Base-by-base conservation (phyloP, 2,329 filamentous ascomycete genomes). In the Colletotrichum tamarilloi region DNA sequence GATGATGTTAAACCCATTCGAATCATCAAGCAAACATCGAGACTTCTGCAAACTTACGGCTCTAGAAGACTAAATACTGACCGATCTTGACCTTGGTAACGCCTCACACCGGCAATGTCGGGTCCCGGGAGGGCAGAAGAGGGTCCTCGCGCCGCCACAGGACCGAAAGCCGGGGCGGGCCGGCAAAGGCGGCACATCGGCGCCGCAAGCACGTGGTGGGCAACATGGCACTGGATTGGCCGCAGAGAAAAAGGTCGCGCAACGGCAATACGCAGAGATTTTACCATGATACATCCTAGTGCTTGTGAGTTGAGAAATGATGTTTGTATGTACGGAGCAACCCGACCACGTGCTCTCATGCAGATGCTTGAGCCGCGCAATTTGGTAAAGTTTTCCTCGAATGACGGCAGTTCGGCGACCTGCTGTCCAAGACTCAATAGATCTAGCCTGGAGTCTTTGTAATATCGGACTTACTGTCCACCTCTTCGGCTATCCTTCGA, bases 1-100 rank as follows among this genome's bases (percentile, higher is more conserved):
- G 38, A 19, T 19, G 1, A 0, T 6, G 38, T 19, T 19, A 2
- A 42, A 19, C 16, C 0, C 0, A 42, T 19, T 42, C 38, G 14
- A 19, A 8, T 19, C 1, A 3, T 42, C 16, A 8, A 19, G 16
- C 38, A 12, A 35, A 12, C 8, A 11, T 12, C 8, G 30, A 32
- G 2, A 32, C 30, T 11, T 32, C 9, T 32, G 2, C 30, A 4
- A 11, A 11, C 4, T 4, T 11, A 2, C 30, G 9, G 30, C 0
- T 14, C 38, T 16, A 49, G 42, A 49, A 9, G 9, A 49, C 19
- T 8, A 42, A 9, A 49, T 4, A 35, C 9, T 35, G 4, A 35
- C 32, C 32, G 3, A 49, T 4, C 0, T 9, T 19, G 19, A 11
- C 8, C 19, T 5, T 1, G 3, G 3, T 22, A 5, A n/a, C 42